Conservation (phyloP, 768 basidiomycete genomes). For the Boletus vinaceobasis region DNA sequence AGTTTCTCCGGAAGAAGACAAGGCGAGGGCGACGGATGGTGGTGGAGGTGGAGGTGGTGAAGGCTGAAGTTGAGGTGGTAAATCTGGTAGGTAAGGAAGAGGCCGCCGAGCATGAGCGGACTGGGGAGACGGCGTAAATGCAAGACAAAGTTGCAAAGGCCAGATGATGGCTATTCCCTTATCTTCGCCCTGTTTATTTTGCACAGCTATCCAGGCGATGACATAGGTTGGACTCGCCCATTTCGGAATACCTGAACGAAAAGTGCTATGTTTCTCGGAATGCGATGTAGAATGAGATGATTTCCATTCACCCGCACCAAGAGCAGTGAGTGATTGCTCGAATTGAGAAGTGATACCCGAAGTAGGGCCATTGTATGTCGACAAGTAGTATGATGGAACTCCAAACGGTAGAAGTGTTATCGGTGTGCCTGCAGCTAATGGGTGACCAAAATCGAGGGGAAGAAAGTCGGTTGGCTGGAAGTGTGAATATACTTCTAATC, state of each 20-base stretch:
- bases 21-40: constrained; percentile 27
- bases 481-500: constrained; percentile 64
- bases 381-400: constrained; percentile 69
- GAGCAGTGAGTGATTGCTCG: constrained; percentile 55
- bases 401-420: constrained; percentile 68
- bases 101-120: constrained; percentile 38
- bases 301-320: constrained; percentile 58
- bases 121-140: constrained; percentile 37
- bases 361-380: constrained; percentile 67
- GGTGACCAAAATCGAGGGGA: constrained; percentile 41
- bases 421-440: constrained; percentile 58
- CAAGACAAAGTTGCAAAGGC: constrained; percentile 58
- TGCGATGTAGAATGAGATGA: constrained; percentile 1
- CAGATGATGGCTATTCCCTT: constrained; percentile 76
- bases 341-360: constrained; percentile 62
- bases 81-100: constrained; percentile 57
- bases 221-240: constrained; percentile 40
- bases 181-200: constrained; percentile 77
- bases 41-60: constrained; percentile 43
- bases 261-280: constrained; percentile 22
- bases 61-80: constrained; percentile 60
- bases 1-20: constrained; percentile 18
- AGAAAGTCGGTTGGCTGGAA: constrained; percentile 57
- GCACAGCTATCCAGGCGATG: constrained; percentile 71
- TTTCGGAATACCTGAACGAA: constrained; percentile 18